phyloP scores from a whole-genome alignment of 257 asterid species.

The Lavandula angustifolia region DNA sequence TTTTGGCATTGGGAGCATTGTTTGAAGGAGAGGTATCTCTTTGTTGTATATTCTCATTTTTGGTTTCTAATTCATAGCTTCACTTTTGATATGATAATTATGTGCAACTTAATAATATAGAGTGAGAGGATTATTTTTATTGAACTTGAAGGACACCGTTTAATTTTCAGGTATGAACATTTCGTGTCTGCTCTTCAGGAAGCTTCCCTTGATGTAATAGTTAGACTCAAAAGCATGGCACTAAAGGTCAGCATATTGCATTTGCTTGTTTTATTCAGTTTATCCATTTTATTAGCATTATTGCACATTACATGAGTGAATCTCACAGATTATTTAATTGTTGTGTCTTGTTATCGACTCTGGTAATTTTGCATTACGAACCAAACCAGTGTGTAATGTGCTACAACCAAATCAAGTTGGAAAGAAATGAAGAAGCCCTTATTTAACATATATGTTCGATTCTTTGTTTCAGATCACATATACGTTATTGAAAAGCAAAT shows the following conservation, averaged over 20 bases:
- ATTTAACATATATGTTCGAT: constrained; percentile 28
- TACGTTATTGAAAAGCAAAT: constrained; percentile 78
- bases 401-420: constrained; percentile 2
- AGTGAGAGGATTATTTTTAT: background rate
- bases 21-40: constrained; percentile 76
- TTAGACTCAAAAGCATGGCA: constrained; percentile 80
- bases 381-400: background rate
- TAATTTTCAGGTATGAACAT: constrained; percentile 64
- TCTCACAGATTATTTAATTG: background rate
- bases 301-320: background rate
- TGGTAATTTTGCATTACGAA: background rate
- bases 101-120: background rate
- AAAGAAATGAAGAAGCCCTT: constrained; percentile 9
- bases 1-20: constrained; percentile 98
- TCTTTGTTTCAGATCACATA: constrained; percentile 57
- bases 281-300: constrained; percentile 10
- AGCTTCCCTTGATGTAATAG: constrained; percentile 83
- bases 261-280: constrained; percentile 15
- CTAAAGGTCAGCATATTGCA: constrained; percentile 60
- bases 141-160: constrained; percentile 4
- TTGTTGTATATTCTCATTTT: background rate
- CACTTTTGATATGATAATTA: background rate
- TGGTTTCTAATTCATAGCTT: constrained; percentile 5
- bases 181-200: constrained; percentile 82
- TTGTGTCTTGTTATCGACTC: constrained; percentile 14